Evolutionary conservation across 2,329 filamentous ascomycete genomes (phyloP), one percentile per base, ranked within the genome.

Genomic region (Colletotrichum karsti): DNA sequence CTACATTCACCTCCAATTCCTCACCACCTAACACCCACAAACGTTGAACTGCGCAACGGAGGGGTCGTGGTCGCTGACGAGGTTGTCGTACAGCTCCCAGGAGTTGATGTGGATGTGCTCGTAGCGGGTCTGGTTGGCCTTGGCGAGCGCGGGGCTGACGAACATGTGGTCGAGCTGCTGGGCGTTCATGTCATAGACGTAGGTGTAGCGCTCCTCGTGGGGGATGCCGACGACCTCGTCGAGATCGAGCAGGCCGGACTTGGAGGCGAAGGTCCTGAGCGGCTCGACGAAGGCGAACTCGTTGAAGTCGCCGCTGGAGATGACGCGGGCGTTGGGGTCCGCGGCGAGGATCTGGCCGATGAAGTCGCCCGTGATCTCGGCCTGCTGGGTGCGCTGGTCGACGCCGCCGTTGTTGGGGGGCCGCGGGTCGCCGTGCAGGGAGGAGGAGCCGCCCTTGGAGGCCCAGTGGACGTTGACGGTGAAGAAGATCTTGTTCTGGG

Each of bases 41-140:
- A 93, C 77, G 75, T 92, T 84, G 65, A 93, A 79, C 77, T 79
- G 82, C 4, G 87, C 90, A 15, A 93, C 86, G 50, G 85, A 90
- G 0, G 91, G 91, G 73, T 93, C 91, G 75, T 93, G 91, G 75
- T 93, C 91, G 57, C 87, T 90, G 22, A 88, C 85, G 76, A 87
- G 82, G 59, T 86, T 86, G 30, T 81, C 84, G 67, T 78, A 84
- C 30, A 82, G 78, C 55, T 87, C 84, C 91, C 91, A 93, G 3
- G 90, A 90, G 77, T 92, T 93, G 57, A 93, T 81, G 79, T 93
- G 91, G 26, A 93, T 74, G 77, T 93, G 91, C 82, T 93, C 88
- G 71, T 88, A 88, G 73, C 82, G 77, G 15, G 83, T 78, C 12
- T 42, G 41, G 37, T 75, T 75, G 4, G 77, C 74, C 28, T 75